Percentiles rank a stretch among this genome's conserved stretches.
phyloP scores from a whole-genome alignment of 441 rosid species.

The Brassica balearica region DNA sequence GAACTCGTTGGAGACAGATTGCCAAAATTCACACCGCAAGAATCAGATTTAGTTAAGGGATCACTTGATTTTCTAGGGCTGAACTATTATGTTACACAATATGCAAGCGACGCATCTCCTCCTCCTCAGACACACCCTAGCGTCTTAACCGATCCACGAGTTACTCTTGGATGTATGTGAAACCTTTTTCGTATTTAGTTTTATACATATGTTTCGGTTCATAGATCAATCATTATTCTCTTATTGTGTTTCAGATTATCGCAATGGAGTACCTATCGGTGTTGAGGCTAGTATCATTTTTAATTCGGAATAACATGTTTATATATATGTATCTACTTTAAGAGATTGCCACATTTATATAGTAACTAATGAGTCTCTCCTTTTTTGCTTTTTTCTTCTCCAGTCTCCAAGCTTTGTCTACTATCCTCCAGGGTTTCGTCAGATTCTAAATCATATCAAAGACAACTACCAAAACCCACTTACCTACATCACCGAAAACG shows the following conservation, averaged over 20 bases:
- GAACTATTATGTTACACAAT: conserved; percentile 35
- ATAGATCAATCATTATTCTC: neutral
- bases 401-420: neutral
- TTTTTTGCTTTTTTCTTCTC: neutral
- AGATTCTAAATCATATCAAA: conserved; percentile 23
- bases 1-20: conserved; percentile 7
- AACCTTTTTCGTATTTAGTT: neutral
- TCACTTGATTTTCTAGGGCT: conserved; percentile 36
- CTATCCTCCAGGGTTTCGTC: conserved; percentile 24
- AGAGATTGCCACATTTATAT: neutral
- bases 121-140: neutral
- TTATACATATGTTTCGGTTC: neutral
- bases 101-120: conserved; percentile 20
- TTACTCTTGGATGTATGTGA: neutral
- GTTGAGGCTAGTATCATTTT: conserved; percentile 22
- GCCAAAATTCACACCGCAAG: conserved; percentile 18
- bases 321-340: too few species aligned
- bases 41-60: conserved; percentile 31
- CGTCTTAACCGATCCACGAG: neutral
- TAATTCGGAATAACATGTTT: neutral
- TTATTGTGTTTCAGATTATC: conserved; percentile 27
- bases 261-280: conserved; percentile 46
- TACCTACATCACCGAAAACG: conserved; percentile 39
- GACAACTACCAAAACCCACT: conserved; percentile 32
- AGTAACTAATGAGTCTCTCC: neutral